A percentile compares a stretch with the other conserved stretches of the same genome.
Conservation (phyloP, 805 yeast species). For the Zygosaccharomyces rouxii region DNA sequence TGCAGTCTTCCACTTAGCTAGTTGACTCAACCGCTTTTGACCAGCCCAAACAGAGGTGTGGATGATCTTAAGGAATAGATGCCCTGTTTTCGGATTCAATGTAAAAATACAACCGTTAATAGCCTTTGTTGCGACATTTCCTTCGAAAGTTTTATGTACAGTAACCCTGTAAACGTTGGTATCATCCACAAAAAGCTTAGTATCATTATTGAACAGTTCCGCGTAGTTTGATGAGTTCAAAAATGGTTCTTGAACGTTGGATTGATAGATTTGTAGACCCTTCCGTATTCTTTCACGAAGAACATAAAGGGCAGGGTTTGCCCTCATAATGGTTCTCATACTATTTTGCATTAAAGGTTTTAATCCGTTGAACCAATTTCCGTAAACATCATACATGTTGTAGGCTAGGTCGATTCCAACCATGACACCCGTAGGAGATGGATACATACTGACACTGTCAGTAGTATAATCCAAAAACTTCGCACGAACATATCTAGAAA, state of each 20-base stretch:
- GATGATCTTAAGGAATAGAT: constrained; percentile 78
- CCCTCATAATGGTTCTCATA: constrained; percentile 88
- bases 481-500: constrained; percentile 87
- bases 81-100: constrained; percentile 87
- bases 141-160: constrained; percentile 87
- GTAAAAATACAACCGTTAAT: constrained; percentile 90
- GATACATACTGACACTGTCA: constrained; percentile 79
- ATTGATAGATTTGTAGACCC: constrained; percentile 87
- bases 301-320: constrained; percentile 89
- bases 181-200: constrained; percentile 86
- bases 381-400: constrained; percentile 93
- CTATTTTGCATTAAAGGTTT: constrained; percentile 87
- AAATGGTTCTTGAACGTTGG: constrained; percentile 89
- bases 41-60: constrained; percentile 98
- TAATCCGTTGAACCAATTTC: constrained; percentile 95
- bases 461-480: constrained; percentile 90
- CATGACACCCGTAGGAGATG: constrained; percentile 89
- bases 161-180: constrained; percentile 91
- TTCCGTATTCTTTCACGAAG: constrained; percentile 90
- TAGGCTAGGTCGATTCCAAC: constrained; percentile 91
- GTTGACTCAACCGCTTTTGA: constrained; percentile 85
- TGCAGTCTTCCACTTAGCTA: constrained; percentile 97
- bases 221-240: constrained; percentile 86
- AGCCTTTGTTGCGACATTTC: constrained; percentile 87
- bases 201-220: constrained; percentile 79